Percentiles rank a stretch among this genome's conserved stretches.
These are phyloP conservation scores for Dactylonectria macrodidyma DNA, from an alignment of 2,329 filamentous ascomycete genomes.

Conservation along the genomic window DNA sequence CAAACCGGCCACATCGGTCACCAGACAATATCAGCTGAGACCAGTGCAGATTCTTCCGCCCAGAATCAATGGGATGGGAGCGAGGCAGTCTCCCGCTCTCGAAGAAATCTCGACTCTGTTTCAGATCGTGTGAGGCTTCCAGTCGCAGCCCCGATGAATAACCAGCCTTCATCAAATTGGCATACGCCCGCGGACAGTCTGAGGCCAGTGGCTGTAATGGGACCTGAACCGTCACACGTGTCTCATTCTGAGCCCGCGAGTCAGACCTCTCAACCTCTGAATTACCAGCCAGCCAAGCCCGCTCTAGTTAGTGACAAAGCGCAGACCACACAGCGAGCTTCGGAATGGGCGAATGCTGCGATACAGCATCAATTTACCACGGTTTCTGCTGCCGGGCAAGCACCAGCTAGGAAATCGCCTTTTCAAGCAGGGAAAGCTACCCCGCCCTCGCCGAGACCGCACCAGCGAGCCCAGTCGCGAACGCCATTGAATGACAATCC, in stretches of 20 bases:
- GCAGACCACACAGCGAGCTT: constrained; percentile 8
- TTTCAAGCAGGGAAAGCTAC: constrained; percentile 47
- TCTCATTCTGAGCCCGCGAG: constrained; percentile 22
- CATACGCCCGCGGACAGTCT: constrained; percentile 23
- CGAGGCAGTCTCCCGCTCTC: constrained; percentile 18
- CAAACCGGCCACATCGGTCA: constrained; percentile 30
- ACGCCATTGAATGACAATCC: constrained; percentile 48
- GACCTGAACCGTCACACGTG: constrained; percentile 37
- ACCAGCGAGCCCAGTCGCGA: constrained; percentile 51
- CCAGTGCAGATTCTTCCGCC: constrained; percentile 26
- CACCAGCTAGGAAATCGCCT: constrained; percentile 50
- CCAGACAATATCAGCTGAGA: constrained; percentile 13
- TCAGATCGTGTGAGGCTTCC: constrained; percentile 23
- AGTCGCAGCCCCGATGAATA: constrained; percentile 23
- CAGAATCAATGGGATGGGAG: constrained; percentile 35
- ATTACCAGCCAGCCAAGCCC: constrained; percentile 27
- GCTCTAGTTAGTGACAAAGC: constrained; percentile 26
- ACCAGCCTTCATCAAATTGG: constrained; percentile 35
- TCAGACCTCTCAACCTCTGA: constrained; percentile 23
- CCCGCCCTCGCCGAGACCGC: constrained; percentile 53
- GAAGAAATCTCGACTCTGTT: constrained; percentile 40
- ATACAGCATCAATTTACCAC: constrained; percentile 49
- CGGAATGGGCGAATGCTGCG: constrained; percentile 30
- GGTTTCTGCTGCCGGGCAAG: constrained; percentile 48
- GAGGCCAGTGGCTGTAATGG: constrained; percentile 20